Conservation (phyloP, 768 basidiomycete species). For the Gloeopeniophorella convolvens region DNA sequence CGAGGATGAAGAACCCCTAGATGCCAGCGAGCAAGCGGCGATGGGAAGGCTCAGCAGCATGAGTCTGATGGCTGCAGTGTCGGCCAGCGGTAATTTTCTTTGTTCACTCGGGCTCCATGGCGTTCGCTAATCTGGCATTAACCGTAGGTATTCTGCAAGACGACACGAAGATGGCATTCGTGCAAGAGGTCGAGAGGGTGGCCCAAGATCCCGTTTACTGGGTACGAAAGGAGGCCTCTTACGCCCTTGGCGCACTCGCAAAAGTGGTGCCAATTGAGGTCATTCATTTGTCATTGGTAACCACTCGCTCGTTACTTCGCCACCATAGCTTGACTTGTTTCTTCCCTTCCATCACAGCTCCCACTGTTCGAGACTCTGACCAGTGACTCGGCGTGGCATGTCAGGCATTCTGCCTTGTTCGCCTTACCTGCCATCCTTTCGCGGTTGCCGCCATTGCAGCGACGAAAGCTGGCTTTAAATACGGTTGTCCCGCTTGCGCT, state of each 20-base stretch:
- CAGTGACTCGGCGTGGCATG: constrained; percentile 68
- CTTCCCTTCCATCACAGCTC: too few relatives aligned
- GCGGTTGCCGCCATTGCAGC: constrained; percentile 50
- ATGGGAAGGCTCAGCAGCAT: constrained; percentile 86
- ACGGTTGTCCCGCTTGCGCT: constrained; percentile 55
- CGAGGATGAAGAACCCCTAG: constrained; percentile 21
- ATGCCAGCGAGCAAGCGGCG: constrained; percentile 62
- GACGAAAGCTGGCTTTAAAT: constrained; percentile 59
- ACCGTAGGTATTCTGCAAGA: constrained; percentile 46
- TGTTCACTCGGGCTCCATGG: constrained; percentile 3
- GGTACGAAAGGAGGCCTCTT: constrained; percentile 81
- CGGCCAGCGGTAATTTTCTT: constrained; percentile 58
- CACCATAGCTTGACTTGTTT: background rate
- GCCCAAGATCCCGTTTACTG: constrained; percentile 62
- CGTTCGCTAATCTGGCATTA: too few relatives aligned
- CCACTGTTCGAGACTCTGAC: constrained; percentile 70
- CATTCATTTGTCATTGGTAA: constrained; percentile 55
- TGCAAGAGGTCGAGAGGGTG: constrained; percentile 67
- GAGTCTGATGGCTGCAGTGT: constrained; percentile 86
- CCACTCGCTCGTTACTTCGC: constrained; percentile 22
- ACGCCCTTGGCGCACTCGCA: constrained; percentile 82
- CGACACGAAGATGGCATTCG: constrained; percentile 56
- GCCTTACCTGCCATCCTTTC: constrained; percentile 76
- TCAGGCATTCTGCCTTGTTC: constrained; percentile 82
- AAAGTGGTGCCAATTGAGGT: constrained; percentile 79